Evolutionary conservation across 106 monocot genomes (phyloP).

Genomic region (Agapanthus africanus): DNA sequence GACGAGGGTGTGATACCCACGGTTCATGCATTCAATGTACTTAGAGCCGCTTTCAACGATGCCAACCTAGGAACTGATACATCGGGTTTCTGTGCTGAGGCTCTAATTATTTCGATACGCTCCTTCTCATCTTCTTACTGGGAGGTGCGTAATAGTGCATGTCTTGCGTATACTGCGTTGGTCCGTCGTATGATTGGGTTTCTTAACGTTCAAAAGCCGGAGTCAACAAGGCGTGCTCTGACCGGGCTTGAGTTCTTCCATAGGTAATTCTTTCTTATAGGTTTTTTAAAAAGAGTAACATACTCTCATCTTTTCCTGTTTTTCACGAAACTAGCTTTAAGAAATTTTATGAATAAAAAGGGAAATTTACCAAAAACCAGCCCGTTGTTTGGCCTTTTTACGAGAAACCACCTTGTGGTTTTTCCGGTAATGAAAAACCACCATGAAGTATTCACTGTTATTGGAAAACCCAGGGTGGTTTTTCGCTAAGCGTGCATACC

Average conservation of each 20-base stretch:
- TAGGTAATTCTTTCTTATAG: slow-evolving; percentile 59
- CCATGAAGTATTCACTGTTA: too few species aligned
- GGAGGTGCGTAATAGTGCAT: slow-evolving; percentile 93
- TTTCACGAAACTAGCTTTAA: too few species aligned
- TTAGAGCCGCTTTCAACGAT: slow-evolving; percentile 95
- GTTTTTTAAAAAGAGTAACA: too few species aligned
- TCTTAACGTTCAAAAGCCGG: slow-evolving; percentile 77
- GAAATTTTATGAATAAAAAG: too few species aligned
- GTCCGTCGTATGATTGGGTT: slow-evolving; percentile 97
- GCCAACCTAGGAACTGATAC: slow-evolving; percentile 87
- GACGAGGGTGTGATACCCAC: slow-evolving; percentile 90
- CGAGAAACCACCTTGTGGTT: too few species aligned
- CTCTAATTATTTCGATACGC: slow-evolving; percentile 64
- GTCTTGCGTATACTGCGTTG: slow-evolving; percentile 87
- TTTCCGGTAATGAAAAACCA: too few species aligned
- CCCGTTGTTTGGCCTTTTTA: too few species aligned
- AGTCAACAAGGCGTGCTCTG: slow-evolving; percentile 64
- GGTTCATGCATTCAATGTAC: slow-evolving; percentile 95
- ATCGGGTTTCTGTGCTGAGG: slow-evolving; percentile 91
- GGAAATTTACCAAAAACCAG: too few species aligned
- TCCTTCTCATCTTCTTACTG: slow-evolving; percentile 94
- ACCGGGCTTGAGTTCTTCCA: slow-evolving; percentile 97
- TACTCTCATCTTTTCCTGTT: too few species aligned
- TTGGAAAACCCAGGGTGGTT: too few species aligned
- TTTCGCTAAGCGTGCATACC: too few species aligned